Evolutionary conservation across 139 green algal genomes (phyloP).

Genomic region (Marvania coccoides): DNA sequence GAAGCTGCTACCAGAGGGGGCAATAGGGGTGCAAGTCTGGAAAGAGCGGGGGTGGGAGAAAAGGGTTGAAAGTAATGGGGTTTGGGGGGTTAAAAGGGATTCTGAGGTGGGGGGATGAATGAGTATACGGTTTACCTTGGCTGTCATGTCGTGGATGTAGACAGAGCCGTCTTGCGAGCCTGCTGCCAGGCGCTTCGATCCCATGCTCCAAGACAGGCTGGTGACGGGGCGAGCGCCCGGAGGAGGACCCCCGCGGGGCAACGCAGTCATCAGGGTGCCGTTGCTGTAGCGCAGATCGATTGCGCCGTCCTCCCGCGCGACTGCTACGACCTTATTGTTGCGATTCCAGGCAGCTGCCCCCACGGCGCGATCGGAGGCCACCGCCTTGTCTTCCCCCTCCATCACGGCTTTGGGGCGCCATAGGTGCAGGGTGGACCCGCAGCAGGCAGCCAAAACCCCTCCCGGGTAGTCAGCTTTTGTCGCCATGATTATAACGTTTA

Average conservation of each 20-base stretch:
- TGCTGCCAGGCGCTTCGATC: conserved; percentile 28
- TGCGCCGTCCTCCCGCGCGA: conserved; percentile 6
- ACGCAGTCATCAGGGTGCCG: conserved; percentile 14
- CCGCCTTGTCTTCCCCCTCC: not conserved
- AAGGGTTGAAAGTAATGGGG: no score
- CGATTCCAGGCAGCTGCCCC: conserved; percentile 17
- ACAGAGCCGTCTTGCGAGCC: conserved; percentile 3
- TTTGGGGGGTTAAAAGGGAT: not conserved
- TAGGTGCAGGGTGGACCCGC: not conserved
- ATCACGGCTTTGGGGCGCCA: not conserved
- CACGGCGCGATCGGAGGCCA: not conserved
- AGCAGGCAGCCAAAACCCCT: not conserved
- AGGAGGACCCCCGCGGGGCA: not conserved
- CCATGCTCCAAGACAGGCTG: conserved; percentile 18
- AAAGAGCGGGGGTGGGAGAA: not conserved
- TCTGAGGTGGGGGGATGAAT: not conserved
- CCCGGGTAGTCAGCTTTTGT: conserved; percentile 5
- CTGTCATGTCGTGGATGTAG: conserved; percentile 18
- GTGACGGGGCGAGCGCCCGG: not conserved
- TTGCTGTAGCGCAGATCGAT: conserved; percentile 17
- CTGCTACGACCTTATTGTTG: conserved; percentile 36
- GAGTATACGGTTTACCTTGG: conserved; percentile 5
- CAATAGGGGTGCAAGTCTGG: not conserved
- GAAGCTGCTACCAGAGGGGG: not conserved
- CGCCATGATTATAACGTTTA: no score